phyloP scores from a whole-genome alignment of 768 basidiomycete genomes.

The Calocera viscosa region DNA sequence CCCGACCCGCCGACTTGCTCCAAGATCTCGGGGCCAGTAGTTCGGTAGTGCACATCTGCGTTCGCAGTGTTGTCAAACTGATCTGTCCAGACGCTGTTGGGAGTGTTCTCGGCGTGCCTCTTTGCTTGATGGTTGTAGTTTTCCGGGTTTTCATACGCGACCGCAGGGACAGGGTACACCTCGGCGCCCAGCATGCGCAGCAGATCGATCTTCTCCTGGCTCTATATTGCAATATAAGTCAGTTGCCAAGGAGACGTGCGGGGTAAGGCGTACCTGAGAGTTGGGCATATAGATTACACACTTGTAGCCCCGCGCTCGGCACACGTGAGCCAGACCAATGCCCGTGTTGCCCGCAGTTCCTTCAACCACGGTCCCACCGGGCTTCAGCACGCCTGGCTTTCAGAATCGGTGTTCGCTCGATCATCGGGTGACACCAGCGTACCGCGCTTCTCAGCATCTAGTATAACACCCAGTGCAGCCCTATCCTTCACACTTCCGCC shows the following conservation, averaged over 20 bases:
- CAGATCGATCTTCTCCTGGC: slow-evolving; percentile 97
- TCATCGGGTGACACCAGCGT: slow-evolving; percentile 36
- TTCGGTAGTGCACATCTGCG: slow-evolving; percentile 68
- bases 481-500: slow-evolving; percentile 97
- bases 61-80: slow-evolving; percentile 98
- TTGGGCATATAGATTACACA: slow-evolving; percentile 99
- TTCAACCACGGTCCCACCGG: slow-evolving; percentile 95
- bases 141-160: slow-evolving; percentile 83
- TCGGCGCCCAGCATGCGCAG: slow-evolving; percentile 95
- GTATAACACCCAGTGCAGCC: slow-evolving; percentile 79
- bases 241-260: neutral
- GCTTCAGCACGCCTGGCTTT: slow-evolving; percentile 45
- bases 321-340: slow-evolving; percentile 90
- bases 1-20: slow-evolving; percentile 55
- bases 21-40: slow-evolving; percentile 97
- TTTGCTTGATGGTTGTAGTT: slow-evolving; percentile 99
- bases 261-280: slow-evolving; percentile 49
- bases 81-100: slow-evolving; percentile 90
- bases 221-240: slow-evolving; percentile 34
- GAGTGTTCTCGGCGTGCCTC: slow-evolving; percentile 56
- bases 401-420: neutral
- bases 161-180: slow-evolving; percentile 90
- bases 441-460: slow-evolving; percentile 76
- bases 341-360: slow-evolving; percentile 98
- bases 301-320: slow-evolving; percentile 81